Evolutionary conservation across 140 eudicot genomes (phyloP).

Genomic region (Anethum foeniculum): DNA sequence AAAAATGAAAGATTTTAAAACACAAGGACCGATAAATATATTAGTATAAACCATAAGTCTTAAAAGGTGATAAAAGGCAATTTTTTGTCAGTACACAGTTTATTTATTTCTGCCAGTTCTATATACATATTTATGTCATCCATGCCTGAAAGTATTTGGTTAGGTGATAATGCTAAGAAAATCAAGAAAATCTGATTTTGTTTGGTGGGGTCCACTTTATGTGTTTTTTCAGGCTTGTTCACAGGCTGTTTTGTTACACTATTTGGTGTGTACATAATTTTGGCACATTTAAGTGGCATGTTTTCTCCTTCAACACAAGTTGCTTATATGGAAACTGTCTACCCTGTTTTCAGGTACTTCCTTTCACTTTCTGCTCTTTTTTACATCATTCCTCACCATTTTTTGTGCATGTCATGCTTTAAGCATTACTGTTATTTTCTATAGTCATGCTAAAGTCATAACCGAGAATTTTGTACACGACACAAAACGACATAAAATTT

Average conservation of each 20-base stretch:
- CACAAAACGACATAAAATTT: no score
- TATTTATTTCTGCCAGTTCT: no score
- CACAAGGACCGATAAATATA: no score
- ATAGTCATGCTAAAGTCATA: no score
- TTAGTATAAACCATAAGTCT: no score
- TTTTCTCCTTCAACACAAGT: slow-evolving; percentile 49
- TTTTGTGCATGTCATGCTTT: background rate
- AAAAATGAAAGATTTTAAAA: no score
- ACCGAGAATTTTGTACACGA: no score
- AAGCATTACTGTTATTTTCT: no score
- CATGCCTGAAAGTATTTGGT: background rate
- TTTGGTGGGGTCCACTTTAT: background rate
- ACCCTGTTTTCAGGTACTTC: slow-evolving; percentile 78
- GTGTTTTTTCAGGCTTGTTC: slow-evolving; percentile 56
- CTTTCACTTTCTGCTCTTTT: background rate
- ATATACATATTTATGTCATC: background rate
- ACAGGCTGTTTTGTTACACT: slow-evolving; percentile 85
- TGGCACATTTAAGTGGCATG: slow-evolving; percentile 87
- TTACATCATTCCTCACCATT: background rate
- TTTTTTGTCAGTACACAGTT: no score
- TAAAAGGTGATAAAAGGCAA: no score
- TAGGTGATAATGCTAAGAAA: background rate
- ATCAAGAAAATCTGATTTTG: background rate
- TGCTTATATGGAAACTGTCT: slow-evolving; percentile 77
- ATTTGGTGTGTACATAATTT: slow-evolving; percentile 64